Evolutionary conservation across 2,329 filamentous ascomycete genomes (phyloP), one percentile per base, ranked within the genome.

Genomic region (Pestalotiopsis sp.): DNA sequence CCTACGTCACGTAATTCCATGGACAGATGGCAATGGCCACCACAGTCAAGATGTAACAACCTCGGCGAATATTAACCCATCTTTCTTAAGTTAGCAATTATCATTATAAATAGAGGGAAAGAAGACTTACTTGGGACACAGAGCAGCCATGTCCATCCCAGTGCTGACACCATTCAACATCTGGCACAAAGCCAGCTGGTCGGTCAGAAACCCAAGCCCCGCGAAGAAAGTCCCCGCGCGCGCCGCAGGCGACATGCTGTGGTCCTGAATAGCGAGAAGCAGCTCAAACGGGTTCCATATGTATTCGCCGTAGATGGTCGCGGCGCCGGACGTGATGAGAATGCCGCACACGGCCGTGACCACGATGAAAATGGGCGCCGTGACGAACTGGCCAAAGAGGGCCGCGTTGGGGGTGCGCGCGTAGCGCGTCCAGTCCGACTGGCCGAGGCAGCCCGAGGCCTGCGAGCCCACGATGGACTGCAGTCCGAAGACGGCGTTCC

Each of bases 31-130:
- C 77, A 24, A 82, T 77, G 5, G 76, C 79, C 24, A 83, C 74
- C 7, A 82, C 68, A 1, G 79, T 77, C 3, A 79, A 79, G 24
- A 85, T 73, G 67, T 81, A 82, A 13, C 78, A 79, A 4, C 84
- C 84, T 7, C 84, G 78, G 20, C 82, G 75, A 63, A 85, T 85
- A 69, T 83, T 85, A 73, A 86, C 80, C 70, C 79, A 85, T 55
- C 76, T 77, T 52, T 17, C 20, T 9, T 5, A 52, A 3, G 0
- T 52, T n/a, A 52, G 44, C 5, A 7, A n/a, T 52, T 3, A 1
- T 52, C 3, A 9, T 52, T 4, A 6, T 7, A 6, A 6, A n/a
- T 20, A n/a, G 2, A n/a, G 17, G 14, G 7, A 20, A 17, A 7
- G n/a, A n/a, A 14, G 24, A 58, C 26, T 30, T 30, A 58, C 56